Base-by-base conservation (phyloP, 2,329 filamentous ascomycete genomes). In the Celoporthe dispersa region DNA sequence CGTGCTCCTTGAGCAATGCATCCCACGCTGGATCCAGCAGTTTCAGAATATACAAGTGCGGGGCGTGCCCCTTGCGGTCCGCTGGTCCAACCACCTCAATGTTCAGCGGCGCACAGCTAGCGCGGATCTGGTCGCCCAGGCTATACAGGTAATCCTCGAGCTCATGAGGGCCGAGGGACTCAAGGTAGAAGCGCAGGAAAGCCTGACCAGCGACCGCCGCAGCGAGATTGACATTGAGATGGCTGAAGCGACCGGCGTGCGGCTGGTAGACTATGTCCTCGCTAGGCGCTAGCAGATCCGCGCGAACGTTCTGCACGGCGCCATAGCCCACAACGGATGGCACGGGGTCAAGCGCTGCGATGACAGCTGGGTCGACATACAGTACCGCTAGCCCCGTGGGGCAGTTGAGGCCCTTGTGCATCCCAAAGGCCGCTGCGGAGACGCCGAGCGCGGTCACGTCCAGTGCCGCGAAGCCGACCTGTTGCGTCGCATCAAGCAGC, bases 321-420 rank as follows among this genome's bases (percentile, higher is more conserved):
- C 75, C 73, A 41, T 73, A 75, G 2, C 75, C 76, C 1, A 78
- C 76, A 3, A 79, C 74, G 0, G 78, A 75, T 1, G 78, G 78
- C 2, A 66, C 69, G 14, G 75, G 74, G 7, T 68, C 39, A 8
- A 53, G n/a, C 9, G 71, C 67, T 1, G 53, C 19, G n/a, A 79
- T 67, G 28, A 76, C 68, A 0, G 62, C 66, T 0, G 75, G 73
- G 1, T 78, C 73, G 1, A 80, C 70, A 59, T 80, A 79, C 19
- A n/a, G n/a, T n/a, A n/a, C n/a, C n/a, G n/a, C n/a, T n/a, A n/a
- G n/a, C n/a, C n/a, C n/a, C n/a, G n/a, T n/a, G n/a, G n/a, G 79
- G 39, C 75, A 78, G 67, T 74, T 75, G 22, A 80, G 75, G 0
- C 76, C 78, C 74, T 80, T 80, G 73, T 79, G 78, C 16, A 78